Base-by-base conservation (phyloP, 1,284 basidiomycete genomes). In the Stygiomarasmius scandens region DNA sequence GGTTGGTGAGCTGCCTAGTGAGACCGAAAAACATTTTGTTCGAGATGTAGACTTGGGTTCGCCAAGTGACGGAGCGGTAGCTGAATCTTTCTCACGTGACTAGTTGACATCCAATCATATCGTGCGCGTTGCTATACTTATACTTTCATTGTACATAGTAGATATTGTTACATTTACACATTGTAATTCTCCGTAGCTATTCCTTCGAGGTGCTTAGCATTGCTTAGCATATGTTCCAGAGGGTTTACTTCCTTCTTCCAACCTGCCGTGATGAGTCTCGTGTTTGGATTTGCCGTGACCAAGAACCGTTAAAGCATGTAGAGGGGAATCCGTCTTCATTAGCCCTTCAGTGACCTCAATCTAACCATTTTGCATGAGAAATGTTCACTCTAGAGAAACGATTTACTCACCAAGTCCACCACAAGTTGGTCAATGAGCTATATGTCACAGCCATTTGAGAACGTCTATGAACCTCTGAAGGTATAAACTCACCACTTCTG, bases 181-280 rank as follows among this genome's bases (percentile, higher is more conserved):
- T 32, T 32, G 12, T 32, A 12, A 32, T 12, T 32, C 29, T 32
- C 12, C 29, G 29, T 6, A 32, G 5, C 12, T 12, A 12, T 32
- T 41, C 16, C 38, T n/a, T 41, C n/a, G 6, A 32, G 12, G 32
- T 34, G 12, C 51, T 59, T 43, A 61, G 46, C 61, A 90, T 24
- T 80, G 73, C 68, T 85, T 89, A 44, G 87, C 77, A 66, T 83
- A 90, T 2, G 89, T 89, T 19, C 88, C 87, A 48, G 77, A 82
- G 45, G 74, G 67, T 58, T 71, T 63, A 34, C 75, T 78, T 2
- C 76, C 82, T 45, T 74, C 61, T 14, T 80, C 76, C 61, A 81
- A 64, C 36, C 65, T 67, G 24, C 75, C 80, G 54, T 73, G 71
- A 12, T 64, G 61, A 5, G 64, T 61, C 57, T 78, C 68, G 14